phyloP scores from a whole-genome alignment of 1,284 basidiomycete genomes.

The Sporisorium iseilematis-ciliati region DNA sequence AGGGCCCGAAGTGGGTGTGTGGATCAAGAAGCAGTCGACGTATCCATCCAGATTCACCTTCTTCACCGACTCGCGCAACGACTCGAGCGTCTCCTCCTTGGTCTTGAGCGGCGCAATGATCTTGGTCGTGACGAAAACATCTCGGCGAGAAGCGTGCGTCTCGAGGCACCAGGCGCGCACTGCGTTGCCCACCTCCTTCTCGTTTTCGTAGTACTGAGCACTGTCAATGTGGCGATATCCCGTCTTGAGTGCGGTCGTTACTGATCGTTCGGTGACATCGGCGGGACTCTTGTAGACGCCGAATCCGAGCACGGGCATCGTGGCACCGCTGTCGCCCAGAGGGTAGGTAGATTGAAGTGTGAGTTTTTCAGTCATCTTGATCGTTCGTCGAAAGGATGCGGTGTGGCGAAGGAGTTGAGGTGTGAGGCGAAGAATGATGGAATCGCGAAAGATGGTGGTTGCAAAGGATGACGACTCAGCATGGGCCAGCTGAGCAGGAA shows the following conservation, averaged over 20 bases:
- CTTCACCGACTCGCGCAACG: slow-evolving; percentile 36
- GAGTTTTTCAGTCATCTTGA: slow-evolving; percentile 30
- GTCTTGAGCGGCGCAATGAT: slow-evolving; percentile 29
- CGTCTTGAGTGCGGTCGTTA: slow-evolving; percentile 39
- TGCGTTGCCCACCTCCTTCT: slow-evolving; percentile 43
- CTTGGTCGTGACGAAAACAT: slow-evolving; percentile 53
- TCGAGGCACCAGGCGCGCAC: slow-evolving; percentile 43
- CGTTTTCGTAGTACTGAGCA: slow-evolving; percentile 52
- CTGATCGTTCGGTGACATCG: slow-evolving; percentile 36
- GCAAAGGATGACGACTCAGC: background rate
- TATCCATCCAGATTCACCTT: slow-evolving; percentile 45
- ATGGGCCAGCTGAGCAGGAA: background rate
- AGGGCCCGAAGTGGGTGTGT: slow-evolving; percentile 47
- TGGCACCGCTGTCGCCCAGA: slow-evolving; percentile 29
- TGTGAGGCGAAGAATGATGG: slow-evolving; percentile 15
- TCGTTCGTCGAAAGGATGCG: background rate
- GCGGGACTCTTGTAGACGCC: slow-evolving; percentile 47
- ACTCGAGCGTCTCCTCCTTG: slow-evolving; percentile 35
- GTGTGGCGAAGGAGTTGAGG: background rate
- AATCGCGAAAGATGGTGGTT: too few relatives aligned
- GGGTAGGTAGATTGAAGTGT: slow-evolving; percentile 34
- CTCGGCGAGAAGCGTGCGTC: slow-evolving; percentile 30
- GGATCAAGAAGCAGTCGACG: slow-evolving; percentile 53
- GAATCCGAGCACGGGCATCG: slow-evolving; percentile 48
- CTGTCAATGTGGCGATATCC: slow-evolving; percentile 50